Evolutionary conservation across 371 early-diverging fungal genomes (phyloP), one percentile per base, ranked within the genome.

Genomic region (Synchytrium microbalum): DNA sequence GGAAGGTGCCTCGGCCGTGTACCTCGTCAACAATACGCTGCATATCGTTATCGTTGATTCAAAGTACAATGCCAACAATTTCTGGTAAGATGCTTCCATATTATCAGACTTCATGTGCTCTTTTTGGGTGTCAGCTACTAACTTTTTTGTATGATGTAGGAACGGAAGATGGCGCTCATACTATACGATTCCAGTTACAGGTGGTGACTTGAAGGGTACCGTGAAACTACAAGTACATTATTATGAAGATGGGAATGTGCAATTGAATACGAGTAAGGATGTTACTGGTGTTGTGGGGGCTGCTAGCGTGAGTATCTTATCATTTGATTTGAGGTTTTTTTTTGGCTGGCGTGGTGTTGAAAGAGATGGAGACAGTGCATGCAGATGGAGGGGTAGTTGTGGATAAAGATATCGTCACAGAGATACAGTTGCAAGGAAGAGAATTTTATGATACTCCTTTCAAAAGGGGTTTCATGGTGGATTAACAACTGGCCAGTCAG

Each of bases 221-320:
- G 67, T 90, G 46, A 84, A 84, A 69, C 84, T 88, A 27, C 80
- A 86, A 57, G 93, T 96, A 23, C 98, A 98, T 69, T 98, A 98
- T 75, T 98, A 92, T 72, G 98, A 98, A 78, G 96, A 98, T 66
- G 98, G 98, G 28, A 98, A 98, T 67, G 96, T 98, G 52, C 98
- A 98, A 74, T 72, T 95, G 63, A 87, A 90, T 63, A 80, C 90
- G 19, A 78, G 79, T 25, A 89, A 91, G 69, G 85, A 86, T 0
- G 67, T 85, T 55, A 76, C 62, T 0, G 27, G 2, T 26, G 26
- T 25, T 8, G 55, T 32, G 28, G 26, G 26, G 3, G 53, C 52
- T 1, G 66, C 16, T n/a, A 29, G 65, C 16, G 46, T 38, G 19
- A 38, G 46, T 19, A n/a, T n/a, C n/a, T n/a, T n/a, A n/a, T n/a